phyloP scores from a whole-genome alignment of 1,139 yeast genomes.

The Chernovozyma aurita region DNA sequence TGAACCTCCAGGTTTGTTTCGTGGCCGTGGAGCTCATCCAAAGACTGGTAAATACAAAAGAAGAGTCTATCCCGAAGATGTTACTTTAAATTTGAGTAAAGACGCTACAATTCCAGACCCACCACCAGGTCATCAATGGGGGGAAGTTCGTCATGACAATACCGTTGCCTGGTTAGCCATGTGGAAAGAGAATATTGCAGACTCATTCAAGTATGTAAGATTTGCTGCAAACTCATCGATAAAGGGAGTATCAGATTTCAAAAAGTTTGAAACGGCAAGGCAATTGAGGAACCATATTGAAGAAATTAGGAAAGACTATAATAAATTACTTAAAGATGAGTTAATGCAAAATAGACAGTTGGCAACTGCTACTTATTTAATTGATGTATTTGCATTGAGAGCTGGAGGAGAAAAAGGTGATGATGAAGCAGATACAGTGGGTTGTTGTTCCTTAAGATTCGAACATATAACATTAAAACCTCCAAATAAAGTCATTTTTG shows the following conservation, averaged over 20 bases:
- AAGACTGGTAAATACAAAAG: constrained; percentile 85
- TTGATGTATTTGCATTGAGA: constrained; percentile 93
- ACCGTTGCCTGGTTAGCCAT: constrained; percentile 95
- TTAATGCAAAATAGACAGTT: constrained; percentile 85
- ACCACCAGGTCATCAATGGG: constrained; percentile 90
- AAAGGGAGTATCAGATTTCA: constrained; percentile 87
- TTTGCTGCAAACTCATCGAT: constrained; percentile 88
- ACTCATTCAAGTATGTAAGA: constrained; percentile 79
- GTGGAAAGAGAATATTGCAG: constrained; percentile 94
- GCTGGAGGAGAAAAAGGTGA: constrained; percentile 98
- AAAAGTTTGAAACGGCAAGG: constrained; percentile 91
- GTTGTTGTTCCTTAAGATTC: constrained; percentile 89
- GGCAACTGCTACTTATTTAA: constrained; percentile 90
- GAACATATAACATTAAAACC: constrained; percentile 87
- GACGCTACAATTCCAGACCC: constrained; percentile 74
- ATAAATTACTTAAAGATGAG: constrained; percentile 62
- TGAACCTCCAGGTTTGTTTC: constrained; percentile 93
- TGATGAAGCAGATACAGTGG: constrained; percentile 97
- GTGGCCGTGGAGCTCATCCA: constrained; percentile 98
- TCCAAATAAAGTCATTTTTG: constrained; percentile 85
- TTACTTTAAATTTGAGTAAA: constrained; percentile 75
- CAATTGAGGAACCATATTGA: constrained; percentile 72
- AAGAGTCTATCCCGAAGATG: constrained; percentile 85
- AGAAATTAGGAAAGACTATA: constrained; percentile 72
- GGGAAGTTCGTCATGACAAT: constrained; percentile 80